Base-by-base conservation (phyloP, 2,329 filamentous ascomycete species). In the Fusarium haematococcum region DNA sequence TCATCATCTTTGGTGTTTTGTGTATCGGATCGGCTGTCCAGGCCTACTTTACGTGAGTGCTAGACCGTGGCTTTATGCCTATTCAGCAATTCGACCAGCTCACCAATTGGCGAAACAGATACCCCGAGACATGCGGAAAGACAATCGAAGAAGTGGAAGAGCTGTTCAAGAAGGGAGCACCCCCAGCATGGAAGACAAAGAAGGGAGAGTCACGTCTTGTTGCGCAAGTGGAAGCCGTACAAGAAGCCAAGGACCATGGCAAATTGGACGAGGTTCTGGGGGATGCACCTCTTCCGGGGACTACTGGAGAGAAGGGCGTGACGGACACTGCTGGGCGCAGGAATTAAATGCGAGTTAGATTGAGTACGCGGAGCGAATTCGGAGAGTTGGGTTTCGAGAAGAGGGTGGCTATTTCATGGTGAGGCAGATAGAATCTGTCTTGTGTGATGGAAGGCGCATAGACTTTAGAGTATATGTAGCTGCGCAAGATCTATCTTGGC, bases 1-100 rank as follows among this genome's bases (percentile, higher is more conserved):
- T 76, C 32, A 64, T 75, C 3, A 69, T 76, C 8, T 77, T 77
- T 54, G 74, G 74, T 14, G 58, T 69, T 5, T 43, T 71, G 14
- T 71, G 66, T 32, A 59, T 71, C 20, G 45, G 56, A 32, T 57
- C 65, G 27, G 66, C 69, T 5, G 39, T 65, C 6, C 69, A 71
- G n/a, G 69, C 62, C 2, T 71, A 50, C 33, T 68, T 70, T 39
- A 68, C 65, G 68, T 68, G 62, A 61, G 65, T 61, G 30, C 20
- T 23, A 30, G 35, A 30, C 10, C 39, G 25, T 43, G 25, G 14
- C 52, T 25, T 56, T n/a, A 45, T 20, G 10, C 23, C 23, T 30
- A 32, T 35, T 25, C 14, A n/a, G 39, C 8, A 32, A 11, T 18
- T 7, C 37, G 30, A 37, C 25, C n/a, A 20, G 6, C 18, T 37